Evolutionary conservation across 2,329 filamentous ascomycete species (phyloP), one percentile per base, ranked within the genome.

Genomic region (Fusarium ambrosium): DNA sequence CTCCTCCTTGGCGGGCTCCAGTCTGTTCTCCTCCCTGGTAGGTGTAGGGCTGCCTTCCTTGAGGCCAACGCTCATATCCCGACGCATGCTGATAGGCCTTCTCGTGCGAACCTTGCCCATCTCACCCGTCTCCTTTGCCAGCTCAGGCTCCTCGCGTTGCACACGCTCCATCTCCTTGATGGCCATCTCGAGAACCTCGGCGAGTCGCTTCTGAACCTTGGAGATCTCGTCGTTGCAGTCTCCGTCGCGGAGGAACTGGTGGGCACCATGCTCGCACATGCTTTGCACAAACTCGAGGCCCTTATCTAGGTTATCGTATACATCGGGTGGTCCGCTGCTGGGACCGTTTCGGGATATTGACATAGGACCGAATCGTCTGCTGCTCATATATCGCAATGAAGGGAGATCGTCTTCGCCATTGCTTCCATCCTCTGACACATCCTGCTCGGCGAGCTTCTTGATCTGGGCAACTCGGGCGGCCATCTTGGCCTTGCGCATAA

Each of bases 401-500:
- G 84, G 85, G 8, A 86, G 76, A 55, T 78, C 81, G 16, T 82
- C 78, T 1, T 84, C 85, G 1, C 83, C 84, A 0, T 86, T 83
- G 3, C 85, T 84, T 7, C 86, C 87, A 18, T 86, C 85, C 4
- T 86, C 87, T 1, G 88, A 86, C 65, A 90, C 86, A 65, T 92
- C 90, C 64, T 90, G 84, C 78, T 91, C 89, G 2, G 89, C 89
- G 70, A 91, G 81, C 53, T 87, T 86, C 78, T 88, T 90, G 79
- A 92, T 92, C 75, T 91, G 88, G 2, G 90, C 92, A 68, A 94
- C 91, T 79, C 92, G 92, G 65, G 92, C 92, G 63, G 94, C 93
- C 92, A 95, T 94, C 84, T 94, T 97, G 62, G 93, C 94, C 83
- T 96, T 97, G 59, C 95, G 92, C 82, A 98, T 92, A 74, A 94